Evolutionary conservation across 768 basidiomycete species (phyloP), one percentile per base, ranked within the genome.

Genomic region (Termitomyces sp.): DNA sequence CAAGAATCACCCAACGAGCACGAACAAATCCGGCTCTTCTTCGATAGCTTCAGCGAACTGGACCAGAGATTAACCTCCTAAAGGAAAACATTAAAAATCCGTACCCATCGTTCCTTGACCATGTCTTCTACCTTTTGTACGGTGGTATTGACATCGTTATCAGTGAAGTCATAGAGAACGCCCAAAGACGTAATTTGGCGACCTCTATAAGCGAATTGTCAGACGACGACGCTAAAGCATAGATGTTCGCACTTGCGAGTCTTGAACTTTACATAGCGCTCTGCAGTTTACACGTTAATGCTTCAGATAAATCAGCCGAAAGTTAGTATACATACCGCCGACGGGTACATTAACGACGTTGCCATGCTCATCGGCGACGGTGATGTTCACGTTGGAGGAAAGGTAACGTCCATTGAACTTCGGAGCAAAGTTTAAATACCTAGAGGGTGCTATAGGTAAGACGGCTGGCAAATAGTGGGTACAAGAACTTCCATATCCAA

Each of bases 311-410:
- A 26, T n/a, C 8, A 10, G 45, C 3, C 20, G 50, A 16, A 22
- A 13, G 10, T 34, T 26, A 42, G 5, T n/a, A 29, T 29, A 58
- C 67, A 42, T 57, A 74, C 73, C 70, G 47, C 75, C 81, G 52
- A 77, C 72, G 2, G 76, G 72, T 5, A 70, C 67, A 47, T 59
- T 75, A 33, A 76, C 71, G 8, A 24, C 5, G 22, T 75, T 68
- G 28, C 75, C 57, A 9, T 47, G 16, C 37, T 58, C 37, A 64
- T 82, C 78, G 20, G 76, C 60, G 5, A 88, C 65, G 2, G 92
- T 93, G 67, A 96, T 90, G 72, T 95, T 92, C 57, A 54, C 90
- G 65, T 96, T 96, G 2, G 87, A 90, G 2, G 91, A 85, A 51
- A 97, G 74, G 69, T 93, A 94, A 48, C 86, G 79, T 12, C 88